Percentiles rank a stretch among this genome's conserved stretches.
Evolutionary conservation across 495 filamentous ascomycete species (phyloP).

Genomic region (Trichoderma parareesei): DNA sequence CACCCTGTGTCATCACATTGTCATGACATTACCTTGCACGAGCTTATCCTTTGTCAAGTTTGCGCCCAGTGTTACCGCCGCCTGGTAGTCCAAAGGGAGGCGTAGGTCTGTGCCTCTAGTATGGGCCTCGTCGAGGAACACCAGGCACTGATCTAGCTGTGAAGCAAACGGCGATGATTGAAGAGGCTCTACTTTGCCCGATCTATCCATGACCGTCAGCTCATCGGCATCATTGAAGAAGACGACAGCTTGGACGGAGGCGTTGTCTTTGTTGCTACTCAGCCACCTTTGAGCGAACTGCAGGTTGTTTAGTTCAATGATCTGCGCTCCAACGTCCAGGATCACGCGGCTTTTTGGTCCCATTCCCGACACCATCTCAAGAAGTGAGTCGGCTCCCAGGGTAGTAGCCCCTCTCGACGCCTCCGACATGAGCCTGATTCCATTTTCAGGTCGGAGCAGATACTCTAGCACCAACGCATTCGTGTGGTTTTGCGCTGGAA

Average conservation of each 20-base stretch:
- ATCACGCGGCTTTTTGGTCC: conserved; percentile 46
- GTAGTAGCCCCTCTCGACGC: background rate
- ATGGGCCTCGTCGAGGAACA: conserved; percentile 70
- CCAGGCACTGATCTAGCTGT: conserved; percentile 53
- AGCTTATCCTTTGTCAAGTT: conserved; percentile 63
- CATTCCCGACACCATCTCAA: conserved; percentile 35
- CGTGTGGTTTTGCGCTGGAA: conserved; percentile 48
- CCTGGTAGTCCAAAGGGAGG: conserved; percentile 50
- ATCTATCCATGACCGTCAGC: conserved; percentile 34
- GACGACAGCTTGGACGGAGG: conserved; percentile 36
- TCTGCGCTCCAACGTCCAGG: conserved; percentile 67
- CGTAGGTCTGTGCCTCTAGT: conserved; percentile 68
- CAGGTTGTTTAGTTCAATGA: conserved; percentile 53
- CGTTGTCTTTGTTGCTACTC: conserved; percentile 16
- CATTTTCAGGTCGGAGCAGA: conserved; percentile 50
- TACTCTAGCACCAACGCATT: conserved; percentile 55
- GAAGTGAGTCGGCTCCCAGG: background rate
- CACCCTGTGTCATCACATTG: background rate
- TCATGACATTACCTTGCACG: conserved; percentile 56
- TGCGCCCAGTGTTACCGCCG: conserved; percentile 61
- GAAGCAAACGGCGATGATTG: conserved; percentile 51
- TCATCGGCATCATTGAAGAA: conserved; percentile 48
- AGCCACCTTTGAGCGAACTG: conserved; percentile 47
- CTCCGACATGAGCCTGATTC: conserved; percentile 24
- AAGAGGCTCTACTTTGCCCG: conserved; percentile 41